Conservation (phyloP, 169 alveolate species). For the Cryptosporidium felis region DNA sequence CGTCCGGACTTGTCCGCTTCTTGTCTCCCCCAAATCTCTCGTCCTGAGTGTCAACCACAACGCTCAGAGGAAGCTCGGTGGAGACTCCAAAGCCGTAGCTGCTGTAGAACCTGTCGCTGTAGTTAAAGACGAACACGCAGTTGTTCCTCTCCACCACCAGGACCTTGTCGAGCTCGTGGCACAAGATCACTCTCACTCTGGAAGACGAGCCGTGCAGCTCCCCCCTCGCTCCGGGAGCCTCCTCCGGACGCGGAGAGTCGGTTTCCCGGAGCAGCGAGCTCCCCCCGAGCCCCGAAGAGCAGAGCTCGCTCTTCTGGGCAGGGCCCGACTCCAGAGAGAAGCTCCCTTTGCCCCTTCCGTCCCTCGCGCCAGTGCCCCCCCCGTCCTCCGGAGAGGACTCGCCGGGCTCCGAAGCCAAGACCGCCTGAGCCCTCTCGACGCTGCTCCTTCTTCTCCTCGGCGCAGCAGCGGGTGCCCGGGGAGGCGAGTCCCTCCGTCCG, state of each 20-base stretch:
- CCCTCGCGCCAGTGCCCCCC: no score
- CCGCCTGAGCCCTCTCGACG: no score
- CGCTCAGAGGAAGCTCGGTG: neutral
- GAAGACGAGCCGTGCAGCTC: constrained; percentile 80
- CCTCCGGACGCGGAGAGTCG: no score
- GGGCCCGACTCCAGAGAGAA: no score
- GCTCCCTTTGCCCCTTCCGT: no score
- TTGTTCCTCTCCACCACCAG: constrained; percentile 87
- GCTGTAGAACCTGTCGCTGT: constrained; percentile 75
- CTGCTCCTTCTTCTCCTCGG: no score
- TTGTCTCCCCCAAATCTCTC: constrained; percentile 77
- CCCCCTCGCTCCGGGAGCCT: constrained; percentile 81
- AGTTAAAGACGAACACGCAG: constrained; percentile 89
- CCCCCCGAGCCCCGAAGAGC: no score
- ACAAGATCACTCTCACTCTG: constrained; percentile 82
- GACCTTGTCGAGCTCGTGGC: constrained; percentile 87
- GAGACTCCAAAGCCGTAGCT: constrained; percentile 58
- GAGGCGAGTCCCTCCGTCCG: no score
- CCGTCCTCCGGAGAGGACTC: no score
- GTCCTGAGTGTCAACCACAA: constrained; percentile 75
- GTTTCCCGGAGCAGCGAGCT: constrained; percentile 77
- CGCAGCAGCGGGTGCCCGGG: no score
- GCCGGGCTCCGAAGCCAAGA: no score
- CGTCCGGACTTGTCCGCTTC: neutral
- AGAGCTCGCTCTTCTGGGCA: no score